Evolutionary conservation across 352 stramenopile genomes (phyloP), one percentile per base, ranked within the genome.

Genomic region (Phytophthora pluvialis): DNA sequence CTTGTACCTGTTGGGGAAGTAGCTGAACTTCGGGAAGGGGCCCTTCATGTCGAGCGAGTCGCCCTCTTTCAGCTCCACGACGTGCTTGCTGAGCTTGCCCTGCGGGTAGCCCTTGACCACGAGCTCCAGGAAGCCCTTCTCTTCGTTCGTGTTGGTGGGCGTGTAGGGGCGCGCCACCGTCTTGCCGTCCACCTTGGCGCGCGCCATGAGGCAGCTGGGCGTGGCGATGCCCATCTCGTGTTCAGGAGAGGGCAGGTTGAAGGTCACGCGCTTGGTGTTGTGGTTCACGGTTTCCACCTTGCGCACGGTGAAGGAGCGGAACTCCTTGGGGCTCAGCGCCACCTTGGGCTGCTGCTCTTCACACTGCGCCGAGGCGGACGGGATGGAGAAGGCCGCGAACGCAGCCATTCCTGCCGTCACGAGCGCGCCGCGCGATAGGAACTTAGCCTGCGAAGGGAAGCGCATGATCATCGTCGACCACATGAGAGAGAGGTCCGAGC

Each of bases 1-100:
- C 71, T 96, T 97, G 73, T 95, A 95, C 70, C 75, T 73, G 78
- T 97, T 97, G 47, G 90, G 63, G 66, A 68, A 75, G 81, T 97
- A 97, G 26, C 65, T 68, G 50, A 97, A 87, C 76, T 97, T 97
- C 32, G 67, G 16, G 45, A 96, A 92, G 5, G 91, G 93, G 1
- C 93, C 93, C 71, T 97, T 97, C 80, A 98, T 93, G 58, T 97
- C 87, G 9, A 98, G 75, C 46, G 69, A 60, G 66, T 97, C 93
- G 7, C 93, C 93, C 21, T 82, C 73, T 54, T 97, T 83, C 18
- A 98, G 79, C 33, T 79, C 56, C 49, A 90, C 77, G 10, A 98
- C 87, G 77, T 97, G 84, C 68, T 91, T 91, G 65, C 86, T 97
- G 49, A 98, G 65, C 39, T 86, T 70, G 3, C 91, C 93, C 33